Evolutionary conservation across 352 stramenopile genomes (phyloP), one percentile per base, ranked within the genome.

Genomic region (Thraustochytrium striatum): DNA sequence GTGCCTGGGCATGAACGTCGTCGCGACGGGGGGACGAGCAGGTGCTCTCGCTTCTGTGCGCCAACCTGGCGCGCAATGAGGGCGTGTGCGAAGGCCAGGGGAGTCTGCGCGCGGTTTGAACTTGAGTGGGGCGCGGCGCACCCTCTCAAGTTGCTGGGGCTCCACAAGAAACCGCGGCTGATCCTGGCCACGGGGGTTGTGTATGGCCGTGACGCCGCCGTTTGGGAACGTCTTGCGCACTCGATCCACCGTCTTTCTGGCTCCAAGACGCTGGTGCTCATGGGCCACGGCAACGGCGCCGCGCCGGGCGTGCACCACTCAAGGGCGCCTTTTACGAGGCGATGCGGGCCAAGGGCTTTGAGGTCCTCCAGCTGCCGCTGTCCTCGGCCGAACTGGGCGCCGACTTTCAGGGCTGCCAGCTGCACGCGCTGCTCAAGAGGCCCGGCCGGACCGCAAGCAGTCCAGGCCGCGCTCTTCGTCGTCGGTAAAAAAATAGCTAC

Each of bases 211-310:
- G 65, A 75, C 30, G 19, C 35, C 41, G 19, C 43, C 11, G 65
- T 75, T 9, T 75, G 65, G 65, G 30, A 68, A 3, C 43, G 68
- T 30, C 36, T 75, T n/a, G 44, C 44, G 28, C 38, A 61, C 11
- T 1, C 52, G 8, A 9, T 75, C 19, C 0, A 39, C 3, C 21
- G 50, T n/a, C 43, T 75, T 5, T 41, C 65, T 7, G 30, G 50
- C 32, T 21, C 33, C 19, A 25, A 38, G 28, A 75, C 65, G 16
- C 8, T 75, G 5, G 30, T 75, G 11, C 5, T 75, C 2, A 30
- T 75, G 21, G 65, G 44, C 35, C 65, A 75, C 32, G 65, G 65
- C n/a, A 75, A 75, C 30, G 65, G 65, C n/a, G 65, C 65, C 25
- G 65, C 65, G 16, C 65, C 65, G 9, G 65, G 65, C 25, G 52